Evolutionary conservation across 345 rosid genomes (phyloP).

Genomic region (Eucalyptus pumila): DNA sequence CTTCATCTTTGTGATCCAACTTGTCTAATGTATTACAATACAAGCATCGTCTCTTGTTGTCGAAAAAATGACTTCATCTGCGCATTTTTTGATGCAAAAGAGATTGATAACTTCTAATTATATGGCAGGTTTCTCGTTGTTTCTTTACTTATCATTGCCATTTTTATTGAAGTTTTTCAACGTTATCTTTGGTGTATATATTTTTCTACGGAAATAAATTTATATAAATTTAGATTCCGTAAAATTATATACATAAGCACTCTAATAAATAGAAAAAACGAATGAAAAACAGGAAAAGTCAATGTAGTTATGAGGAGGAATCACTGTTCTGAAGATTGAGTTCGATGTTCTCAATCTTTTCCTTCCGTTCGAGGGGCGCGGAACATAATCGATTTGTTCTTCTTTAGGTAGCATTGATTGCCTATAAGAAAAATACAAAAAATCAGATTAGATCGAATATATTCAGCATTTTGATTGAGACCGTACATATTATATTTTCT

Average conservation of each 20-base stretch:
- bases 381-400: background rate
- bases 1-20: background rate
- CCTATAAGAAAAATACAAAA: background rate
- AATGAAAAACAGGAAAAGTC: background rate
- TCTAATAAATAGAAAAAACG: background rate
- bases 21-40: background rate
- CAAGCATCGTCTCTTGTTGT: background rate
- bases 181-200: background rate
- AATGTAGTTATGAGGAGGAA: background rate
- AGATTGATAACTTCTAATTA: background rate
- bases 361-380: background rate
- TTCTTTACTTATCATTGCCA: background rate
- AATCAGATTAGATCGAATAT: background rate
- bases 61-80: background rate
- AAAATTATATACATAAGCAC: no score
- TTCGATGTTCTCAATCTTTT: background rate
- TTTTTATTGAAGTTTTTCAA: background rate
- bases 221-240: no score
- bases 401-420: background rate
- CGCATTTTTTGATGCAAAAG: background rate
- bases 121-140: background rate
- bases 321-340: background rate
- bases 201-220: no score
- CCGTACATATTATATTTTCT: background rate
- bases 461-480: background rate